Conservation (phyloP, 306 rosid species). For the Pyrus communis region DNA sequence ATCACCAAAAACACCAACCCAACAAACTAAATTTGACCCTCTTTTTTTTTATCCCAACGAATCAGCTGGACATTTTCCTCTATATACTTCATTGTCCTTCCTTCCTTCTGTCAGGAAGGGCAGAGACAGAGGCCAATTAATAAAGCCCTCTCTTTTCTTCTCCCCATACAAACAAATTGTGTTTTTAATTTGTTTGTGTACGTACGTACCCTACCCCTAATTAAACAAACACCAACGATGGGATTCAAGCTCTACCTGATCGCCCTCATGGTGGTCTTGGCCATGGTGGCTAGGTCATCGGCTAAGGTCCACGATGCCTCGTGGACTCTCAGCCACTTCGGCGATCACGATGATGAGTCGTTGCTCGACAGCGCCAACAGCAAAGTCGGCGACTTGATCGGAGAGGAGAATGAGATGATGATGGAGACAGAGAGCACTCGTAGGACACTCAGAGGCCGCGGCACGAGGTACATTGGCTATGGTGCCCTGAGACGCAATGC, state of each 20-base stretch:
- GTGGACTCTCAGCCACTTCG: slow-evolving; percentile 1
- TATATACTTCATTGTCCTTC: background rate
- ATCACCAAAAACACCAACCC: background rate
- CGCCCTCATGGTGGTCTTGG: slow-evolving; percentile 25
- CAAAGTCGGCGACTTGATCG: slow-evolving; percentile 12
- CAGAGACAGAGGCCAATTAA: background rate
- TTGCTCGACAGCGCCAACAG: background rate
- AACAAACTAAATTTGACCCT: background rate
- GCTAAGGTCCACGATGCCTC: slow-evolving; percentile 5
- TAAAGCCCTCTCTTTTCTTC: background rate
- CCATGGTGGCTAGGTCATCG: slow-evolving; percentile 18
- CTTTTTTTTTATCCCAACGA: background rate
- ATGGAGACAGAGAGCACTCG: slow-evolving; percentile 22
- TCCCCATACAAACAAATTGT: background rate
- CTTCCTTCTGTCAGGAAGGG: background rate
- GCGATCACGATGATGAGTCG: background rate
- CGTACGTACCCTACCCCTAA: background rate
- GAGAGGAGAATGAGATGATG: slow-evolving; percentile 36
- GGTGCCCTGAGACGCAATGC: slow-evolving; percentile 20
- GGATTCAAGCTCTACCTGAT: slow-evolving; percentile 20
- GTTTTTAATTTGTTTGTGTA: background rate
- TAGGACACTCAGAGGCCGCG: background rate
- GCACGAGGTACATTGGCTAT: slow-evolving; percentile 23
- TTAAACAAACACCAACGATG: slow-evolving; percentile 18
- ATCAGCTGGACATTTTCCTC: background rate